phyloP scores from a whole-genome alignment of 2,329 filamentous ascomycete genomes.

The Talaromyces verruculosus region DNA sequence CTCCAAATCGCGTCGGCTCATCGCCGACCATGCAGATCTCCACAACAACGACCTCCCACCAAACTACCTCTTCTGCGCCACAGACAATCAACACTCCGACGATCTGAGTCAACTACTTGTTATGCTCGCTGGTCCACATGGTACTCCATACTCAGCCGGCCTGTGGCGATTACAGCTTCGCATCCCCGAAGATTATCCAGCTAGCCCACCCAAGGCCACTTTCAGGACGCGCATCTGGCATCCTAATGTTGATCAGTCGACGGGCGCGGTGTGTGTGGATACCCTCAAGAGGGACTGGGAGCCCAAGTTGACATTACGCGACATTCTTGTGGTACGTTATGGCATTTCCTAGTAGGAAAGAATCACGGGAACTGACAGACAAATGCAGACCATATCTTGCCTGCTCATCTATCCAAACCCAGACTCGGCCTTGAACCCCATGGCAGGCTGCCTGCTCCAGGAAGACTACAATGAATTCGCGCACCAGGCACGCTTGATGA shows the following conservation, averaged over 20 bases:
- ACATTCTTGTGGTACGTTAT: slow-evolving; percentile 54
- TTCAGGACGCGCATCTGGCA: slow-evolving; percentile 65
- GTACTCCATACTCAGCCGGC: slow-evolving; percentile 60
- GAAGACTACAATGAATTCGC: slow-evolving; percentile 61
- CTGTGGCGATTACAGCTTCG: slow-evolving; percentile 61
- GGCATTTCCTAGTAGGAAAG: neutral
- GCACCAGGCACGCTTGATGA: slow-evolving; percentile 60
- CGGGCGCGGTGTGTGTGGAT: slow-evolving; percentile 63
- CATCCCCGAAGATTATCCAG: slow-evolving; percentile 58
- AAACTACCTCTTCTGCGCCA: slow-evolving; percentile 59
- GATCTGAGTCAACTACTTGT: slow-evolving; percentile 60
- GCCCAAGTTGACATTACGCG: slow-evolving; percentile 56
- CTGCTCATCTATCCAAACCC: slow-evolving; percentile 64
- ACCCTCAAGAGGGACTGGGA: slow-evolving; percentile 66
- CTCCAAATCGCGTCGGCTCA: slow-evolving; percentile 56
- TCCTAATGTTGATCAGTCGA: slow-evolving; percentile 63
- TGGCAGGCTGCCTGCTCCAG: slow-evolving; percentile 58
- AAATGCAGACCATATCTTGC: slow-evolving; percentile 57
- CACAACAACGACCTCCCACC: slow-evolving; percentile 58
- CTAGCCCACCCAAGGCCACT: slow-evolving; percentile 54
- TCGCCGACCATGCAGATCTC: slow-evolving; percentile 59
- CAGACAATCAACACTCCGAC: slow-evolving; percentile 42
- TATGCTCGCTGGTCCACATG: slow-evolving; percentile 59
- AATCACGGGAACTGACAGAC: neutral
- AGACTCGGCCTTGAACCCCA: slow-evolving; percentile 62